Conservation (phyloP, 768 basidiomycete genomes). For the Crepidotus variabilis region DNA sequence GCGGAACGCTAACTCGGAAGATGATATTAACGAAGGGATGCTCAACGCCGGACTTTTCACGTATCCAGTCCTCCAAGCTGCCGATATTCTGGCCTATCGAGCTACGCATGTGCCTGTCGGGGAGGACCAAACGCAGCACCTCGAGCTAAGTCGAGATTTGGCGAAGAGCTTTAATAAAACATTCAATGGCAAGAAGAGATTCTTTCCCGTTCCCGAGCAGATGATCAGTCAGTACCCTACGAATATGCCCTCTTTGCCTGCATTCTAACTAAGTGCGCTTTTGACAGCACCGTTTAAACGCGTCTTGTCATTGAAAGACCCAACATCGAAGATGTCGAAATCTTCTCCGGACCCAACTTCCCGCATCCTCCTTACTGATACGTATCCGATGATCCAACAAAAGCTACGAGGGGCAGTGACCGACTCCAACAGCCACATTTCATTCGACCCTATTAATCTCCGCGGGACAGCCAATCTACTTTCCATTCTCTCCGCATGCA, state of each 20-base stretch:
- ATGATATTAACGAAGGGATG: constrained; percentile 76
- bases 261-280: not conserved
- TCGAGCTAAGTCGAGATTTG: constrained; percentile 83
- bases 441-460: constrained; percentile 75
- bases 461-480: constrained; percentile 85
- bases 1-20: constrained; percentile 69
- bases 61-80: constrained; percentile 91
- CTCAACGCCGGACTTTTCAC: constrained; percentile 86
- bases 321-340: constrained; percentile 92
- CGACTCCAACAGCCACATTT: constrained; percentile 71
- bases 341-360: constrained; percentile 76
- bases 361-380: constrained; percentile 84
- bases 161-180: constrained; percentile 79
- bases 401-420: constrained; percentile 86
- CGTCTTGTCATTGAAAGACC: constrained; percentile 83
- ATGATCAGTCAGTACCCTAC: constrained; percentile 59
- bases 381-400: constrained; percentile 47
- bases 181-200: constrained; percentile 39
- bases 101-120: constrained; percentile 95
- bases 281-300: constrained; percentile 71
- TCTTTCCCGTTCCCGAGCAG: constrained; percentile 73
- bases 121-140: constrained; percentile 93
- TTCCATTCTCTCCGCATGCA: constrained; percentile 75
- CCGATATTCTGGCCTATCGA: constrained; percentile 88
- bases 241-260: not conserved